Conservation (phyloP, 371 early-diverging fungal species). For the Mucor racemosus region DNA sequence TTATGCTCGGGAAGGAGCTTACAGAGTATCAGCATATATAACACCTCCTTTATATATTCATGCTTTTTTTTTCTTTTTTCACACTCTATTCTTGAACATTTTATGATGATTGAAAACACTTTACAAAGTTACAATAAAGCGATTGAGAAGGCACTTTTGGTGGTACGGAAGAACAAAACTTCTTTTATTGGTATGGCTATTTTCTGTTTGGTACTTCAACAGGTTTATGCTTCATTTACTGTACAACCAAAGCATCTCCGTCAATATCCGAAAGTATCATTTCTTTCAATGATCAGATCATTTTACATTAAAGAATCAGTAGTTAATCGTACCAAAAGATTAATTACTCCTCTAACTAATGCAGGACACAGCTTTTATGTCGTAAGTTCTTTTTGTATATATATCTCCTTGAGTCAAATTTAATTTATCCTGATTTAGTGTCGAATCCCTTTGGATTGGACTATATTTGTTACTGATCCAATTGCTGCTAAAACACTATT, state of each 20-base stretch:
- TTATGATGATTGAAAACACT: too few species aligned
- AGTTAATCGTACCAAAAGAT: not conserved
- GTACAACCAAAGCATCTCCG: constrained; percentile 13
- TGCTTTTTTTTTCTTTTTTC: too few species aligned
- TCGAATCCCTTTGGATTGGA: constrained; percentile 26
- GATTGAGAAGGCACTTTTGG: not conserved
- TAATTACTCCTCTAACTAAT: constrained; percentile 11
- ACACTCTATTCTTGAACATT: too few species aligned
- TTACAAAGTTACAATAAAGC: not conserved
- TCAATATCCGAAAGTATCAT: constrained; percentile 8
- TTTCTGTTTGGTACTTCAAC: constrained; percentile 1
- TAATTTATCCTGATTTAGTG: constrained; percentile 4
- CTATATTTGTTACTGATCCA: constrained; percentile 36
- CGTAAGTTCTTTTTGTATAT: not conserved
- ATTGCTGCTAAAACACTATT: constrained; percentile 27
- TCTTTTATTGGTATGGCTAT: constrained; percentile 18
- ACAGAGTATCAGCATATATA: too few species aligned
- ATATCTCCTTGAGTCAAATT: not conserved
- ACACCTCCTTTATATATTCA: too few species aligned
- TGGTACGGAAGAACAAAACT: constrained; percentile 3
- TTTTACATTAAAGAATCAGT: constrained; percentile 14
- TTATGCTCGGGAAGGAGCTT: too few species aligned
- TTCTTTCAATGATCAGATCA: constrained; percentile 17
- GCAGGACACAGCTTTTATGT: constrained; percentile 10
- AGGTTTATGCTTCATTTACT: constrained; percentile 6